Base-by-base conservation (phyloP, 2,329 filamentous ascomycete species). In the Trichoderma arundinaceum region DNA sequence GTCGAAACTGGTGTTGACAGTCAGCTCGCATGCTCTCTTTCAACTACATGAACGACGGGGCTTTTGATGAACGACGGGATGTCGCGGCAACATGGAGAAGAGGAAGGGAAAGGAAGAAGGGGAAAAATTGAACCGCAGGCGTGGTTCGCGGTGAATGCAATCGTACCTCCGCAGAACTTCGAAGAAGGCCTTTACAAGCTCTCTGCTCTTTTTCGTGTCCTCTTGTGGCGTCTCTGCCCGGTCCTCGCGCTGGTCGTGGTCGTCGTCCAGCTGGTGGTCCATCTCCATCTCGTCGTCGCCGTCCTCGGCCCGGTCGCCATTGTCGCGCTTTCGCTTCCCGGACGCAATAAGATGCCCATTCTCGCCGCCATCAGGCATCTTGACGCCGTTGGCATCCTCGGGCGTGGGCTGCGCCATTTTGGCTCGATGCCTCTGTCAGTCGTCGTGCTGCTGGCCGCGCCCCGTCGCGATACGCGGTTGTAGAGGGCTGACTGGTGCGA, bases 271-370 rank as follows among this genome's bases (percentile, higher is more conserved):
- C n/a, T 68, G 68, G 35, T 32, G 33, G n/a, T 48, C 68, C 71
- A 60, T 70, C 17, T 75, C 70, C 19, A 67, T 69, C 15, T 67
- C 69, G 13, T 53, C 67, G 71, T 75, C 76, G 66, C 70, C 69
- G 17, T 72, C 73, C 32, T 72, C 73, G 22, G 75, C 71, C 6
- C 80, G 80, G 69, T 82, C 79, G 66, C 74, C 78, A 57, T 77
- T 75, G 71, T 86, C 84, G 81, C 86, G 86, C 78, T 88, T 88
- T 75, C 86, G 81, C 79, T 88, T 88, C 66, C 78, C 78, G 32
- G 80, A 75, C 39, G 79, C 71, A 61, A 74, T 72, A 58, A 75
- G 71, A 60, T 74, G 75, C 51, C 71, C 72, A 66, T 73, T 69
- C 43, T 76, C 69, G 44, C 67, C 70, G 53, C 71, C 71, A 28